Conservation (phyloP, 345 rosid genomes). For the Eucalyptus curtisii region DNA sequence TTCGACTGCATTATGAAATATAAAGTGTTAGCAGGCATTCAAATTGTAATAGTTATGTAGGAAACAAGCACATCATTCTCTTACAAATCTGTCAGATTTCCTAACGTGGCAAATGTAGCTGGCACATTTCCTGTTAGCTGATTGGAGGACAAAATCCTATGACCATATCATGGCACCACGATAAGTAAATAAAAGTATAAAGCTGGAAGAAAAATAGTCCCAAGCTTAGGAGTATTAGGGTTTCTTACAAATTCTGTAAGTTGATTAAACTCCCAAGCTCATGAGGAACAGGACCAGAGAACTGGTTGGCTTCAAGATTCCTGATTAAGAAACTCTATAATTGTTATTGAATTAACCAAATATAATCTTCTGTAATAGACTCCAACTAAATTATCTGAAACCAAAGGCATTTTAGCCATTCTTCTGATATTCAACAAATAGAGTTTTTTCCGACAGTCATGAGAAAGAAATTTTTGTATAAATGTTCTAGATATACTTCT, state of each 20-base stretch:
- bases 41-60: not conserved
- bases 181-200: not conserved
- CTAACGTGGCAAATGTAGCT: slow-evolving; percentile 12
- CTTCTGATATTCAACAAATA: not conserved
- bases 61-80: not conserved
- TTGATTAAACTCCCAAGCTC: slow-evolving; percentile 28
- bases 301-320: slow-evolving; percentile 26
- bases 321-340: slow-evolving; percentile 4
- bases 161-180: not conserved
- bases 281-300: slow-evolving; percentile 32
- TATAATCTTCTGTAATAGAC: not conserved
- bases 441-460: not conserved
- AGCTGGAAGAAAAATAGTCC: not conserved
- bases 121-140: slow-evolving; percentile 42
- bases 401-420: not conserved
- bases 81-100: slow-evolving; percentile 39
- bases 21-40: not conserved
- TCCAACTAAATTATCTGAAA: not conserved
- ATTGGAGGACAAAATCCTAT: slow-evolving; percentile 51
- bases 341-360: not conserved
- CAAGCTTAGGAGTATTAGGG: not conserved
- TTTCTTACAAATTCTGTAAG: slow-evolving; percentile 31
- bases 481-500: not conserved
- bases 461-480: not conserved
- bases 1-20: slow-evolving; percentile 37